Conservation (phyloP, 2,329 filamentous ascomycete species). For the Aspergillus niger region DNA sequence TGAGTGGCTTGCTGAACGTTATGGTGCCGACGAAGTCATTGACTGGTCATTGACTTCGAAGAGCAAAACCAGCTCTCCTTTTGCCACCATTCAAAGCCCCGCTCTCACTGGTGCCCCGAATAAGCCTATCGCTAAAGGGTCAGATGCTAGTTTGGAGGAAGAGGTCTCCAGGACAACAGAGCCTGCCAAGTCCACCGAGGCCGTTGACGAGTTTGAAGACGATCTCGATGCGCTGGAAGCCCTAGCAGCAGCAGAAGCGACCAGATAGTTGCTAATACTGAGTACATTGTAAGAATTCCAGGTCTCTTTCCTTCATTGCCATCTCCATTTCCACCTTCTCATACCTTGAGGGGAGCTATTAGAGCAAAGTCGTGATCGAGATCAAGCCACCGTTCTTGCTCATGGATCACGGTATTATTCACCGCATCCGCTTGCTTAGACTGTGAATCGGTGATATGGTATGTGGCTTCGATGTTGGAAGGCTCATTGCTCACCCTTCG, state of each 20-base stretch:
- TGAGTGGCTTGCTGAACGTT: slow-evolving; percentile 72
- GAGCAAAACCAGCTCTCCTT: slow-evolving; percentile 18
- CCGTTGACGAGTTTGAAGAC: slow-evolving; percentile 43
- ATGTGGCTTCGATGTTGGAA: background rate
- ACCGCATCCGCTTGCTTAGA: background rate
- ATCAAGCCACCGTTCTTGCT: background rate
- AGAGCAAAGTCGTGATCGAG: background rate
- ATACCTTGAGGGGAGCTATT: background rate
- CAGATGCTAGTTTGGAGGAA: slow-evolving; percentile 8
- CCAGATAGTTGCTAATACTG: background rate
- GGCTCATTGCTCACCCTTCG: background rate
- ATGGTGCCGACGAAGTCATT: slow-evolving; percentile 78
- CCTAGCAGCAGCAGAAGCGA: slow-evolving; percentile 34
- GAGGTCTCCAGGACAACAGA: slow-evolving; percentile 21
- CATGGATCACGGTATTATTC: background rate
- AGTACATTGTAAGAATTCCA: background rate
- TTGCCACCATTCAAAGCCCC: slow-evolving; percentile 18
- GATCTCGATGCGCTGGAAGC: slow-evolving; percentile 48
- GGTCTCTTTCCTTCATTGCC: background rate
- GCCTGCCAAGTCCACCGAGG: slow-evolving; percentile 12
- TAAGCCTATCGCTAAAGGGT: slow-evolving; percentile 13
- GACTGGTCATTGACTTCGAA: slow-evolving; percentile 71
- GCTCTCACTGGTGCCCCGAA: slow-evolving; percentile 29
- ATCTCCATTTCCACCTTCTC: too few species aligned
- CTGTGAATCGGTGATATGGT: background rate